Evolutionary conservation across 306 rosid genomes (phyloP).

Genomic region (Quercus ilex): DNA sequence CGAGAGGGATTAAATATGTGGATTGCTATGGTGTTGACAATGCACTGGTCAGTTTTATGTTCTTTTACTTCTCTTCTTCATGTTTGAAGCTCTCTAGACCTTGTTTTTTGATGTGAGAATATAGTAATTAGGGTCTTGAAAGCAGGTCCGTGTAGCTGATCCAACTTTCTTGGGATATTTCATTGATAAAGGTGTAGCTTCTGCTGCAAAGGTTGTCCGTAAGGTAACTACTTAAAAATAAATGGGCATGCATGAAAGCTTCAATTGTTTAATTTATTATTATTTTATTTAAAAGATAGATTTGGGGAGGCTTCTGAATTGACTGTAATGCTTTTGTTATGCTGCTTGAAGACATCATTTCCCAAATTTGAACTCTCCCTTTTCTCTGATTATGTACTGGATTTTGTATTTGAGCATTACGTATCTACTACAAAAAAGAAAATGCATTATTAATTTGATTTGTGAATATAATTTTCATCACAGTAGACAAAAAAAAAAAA

Average conservation of each 20-base stretch:
- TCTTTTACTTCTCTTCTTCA: slow-evolving; percentile 9
- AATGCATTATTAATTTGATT: neutral
- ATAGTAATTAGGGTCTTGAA: slow-evolving; percentile 39
- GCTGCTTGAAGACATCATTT: neutral
- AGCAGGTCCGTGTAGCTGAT: slow-evolving; percentile 96
- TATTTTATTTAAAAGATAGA: neutral
- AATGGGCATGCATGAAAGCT: neutral
- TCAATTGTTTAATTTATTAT: neutral
- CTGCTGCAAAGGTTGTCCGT: slow-evolving; percentile 97
- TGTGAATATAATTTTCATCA: neutral
- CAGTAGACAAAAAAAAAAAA: neutral
- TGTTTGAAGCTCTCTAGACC: slow-evolving; percentile 1
- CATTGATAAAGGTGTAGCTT: slow-evolving; percentile 89
- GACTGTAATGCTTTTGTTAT: neutral
- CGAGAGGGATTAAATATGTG: slow-evolving; percentile 78
- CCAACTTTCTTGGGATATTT: slow-evolving; percentile 93
- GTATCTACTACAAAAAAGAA: neutral
- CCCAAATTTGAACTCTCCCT: neutral
- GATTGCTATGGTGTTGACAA: slow-evolving; percentile 99
- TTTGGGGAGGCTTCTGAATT: neutral
- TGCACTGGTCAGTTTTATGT: slow-evolving; percentile 63
- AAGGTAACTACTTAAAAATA: slow-evolving; percentile 50
- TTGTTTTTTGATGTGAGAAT: slow-evolving; percentile 20
- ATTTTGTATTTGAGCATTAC: neutral
- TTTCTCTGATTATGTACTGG: neutral